Base-by-base conservation (phyloP, 2,329 filamentous ascomycete species). In the Neocucurbitaria cava region DNA sequence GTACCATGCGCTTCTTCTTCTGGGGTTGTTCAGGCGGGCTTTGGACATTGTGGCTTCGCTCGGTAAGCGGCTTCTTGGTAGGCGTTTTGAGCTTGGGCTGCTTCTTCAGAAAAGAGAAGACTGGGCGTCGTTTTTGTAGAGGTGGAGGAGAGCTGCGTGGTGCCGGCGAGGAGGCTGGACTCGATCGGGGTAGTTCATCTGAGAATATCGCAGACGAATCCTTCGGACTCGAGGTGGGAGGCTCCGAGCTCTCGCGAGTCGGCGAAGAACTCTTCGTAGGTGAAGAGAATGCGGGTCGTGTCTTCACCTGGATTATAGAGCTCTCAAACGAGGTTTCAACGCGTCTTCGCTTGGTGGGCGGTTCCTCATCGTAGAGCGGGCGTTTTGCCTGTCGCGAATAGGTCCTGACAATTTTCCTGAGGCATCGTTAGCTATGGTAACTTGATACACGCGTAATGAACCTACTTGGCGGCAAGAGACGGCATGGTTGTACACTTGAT, bases 31-130 rank as follows among this genome's bases (percentile, higher is more conserved):
- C 53, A 17, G 59, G 59, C 36, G 68, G 67, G 24, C 40, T 62
- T 59, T 71, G 63, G 23, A 63, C 70, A 71, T 79, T 78, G 44
- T 73, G 64, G 44, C 49, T 70, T 45, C 44, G 57, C 71, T 74
- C 65, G 1, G 56, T 49, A 1, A 70, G 52, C 2, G 65, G 61
- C 17, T 62, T 49, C 39, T 64, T 69, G 11, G 56, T 41, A 7
- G 46, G 26, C 8, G 49, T 36, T 26, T 33, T 59, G 24, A 59
- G 40, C 24, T 64, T 67, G 7, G 57, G 7, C 43, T 66, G 64
- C 20, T 67, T 61, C 46, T 65, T 73, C 53, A 84, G 71, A 54
- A 82, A 79, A 1, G 80, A 75, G 57, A 84, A 84, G 3, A 81
- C 77, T 0, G 81, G 80, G 59, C 82, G 81, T 41, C 81, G 75